Conservation (phyloP, 2,329 filamentous ascomycete species). For the Aspergillus puulaauensis region DNA sequence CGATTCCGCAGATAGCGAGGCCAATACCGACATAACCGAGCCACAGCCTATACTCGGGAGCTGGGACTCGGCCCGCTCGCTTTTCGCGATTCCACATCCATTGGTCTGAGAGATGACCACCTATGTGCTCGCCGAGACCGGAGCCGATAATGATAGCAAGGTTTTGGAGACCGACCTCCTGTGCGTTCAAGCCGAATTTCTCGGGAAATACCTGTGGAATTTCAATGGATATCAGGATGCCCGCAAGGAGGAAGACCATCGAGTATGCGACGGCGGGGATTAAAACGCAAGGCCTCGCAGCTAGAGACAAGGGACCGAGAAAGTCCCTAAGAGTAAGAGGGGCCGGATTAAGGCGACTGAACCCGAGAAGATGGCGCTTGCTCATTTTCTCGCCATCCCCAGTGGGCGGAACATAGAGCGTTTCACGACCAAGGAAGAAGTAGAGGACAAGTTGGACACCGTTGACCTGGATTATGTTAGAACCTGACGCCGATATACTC, state of each 20-base stretch:
- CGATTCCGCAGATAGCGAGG: too few species aligned
- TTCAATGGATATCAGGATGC: constrained; percentile 57
- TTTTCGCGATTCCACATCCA: constrained; percentile 24
- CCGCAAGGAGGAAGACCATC: constrained; percentile 58
- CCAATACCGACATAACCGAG: too few species aligned
- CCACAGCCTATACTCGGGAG: too few species aligned
- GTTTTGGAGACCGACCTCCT: constrained; percentile 61
- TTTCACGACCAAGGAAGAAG: too few species aligned
- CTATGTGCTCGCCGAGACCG: constrained; percentile 60
- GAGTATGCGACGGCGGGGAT: constrained; percentile 55
- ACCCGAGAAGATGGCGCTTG: too few species aligned
- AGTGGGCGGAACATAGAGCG: too few species aligned
- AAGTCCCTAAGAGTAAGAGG: constrained; percentile 53
- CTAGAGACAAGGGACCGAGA: constrained; percentile 49
- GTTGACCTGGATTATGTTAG: neutral
- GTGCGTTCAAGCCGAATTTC: constrained; percentile 57
- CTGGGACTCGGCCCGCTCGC: too few species aligned
- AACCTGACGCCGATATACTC: too few species aligned
- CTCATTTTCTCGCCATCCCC: too few species aligned
- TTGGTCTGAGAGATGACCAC: constrained; percentile 55
- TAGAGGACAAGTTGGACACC: too few species aligned
- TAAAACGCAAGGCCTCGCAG: constrained; percentile 47
- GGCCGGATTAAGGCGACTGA: constrained; percentile 19
- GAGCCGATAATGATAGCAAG: constrained; percentile 59
- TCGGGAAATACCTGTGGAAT: constrained; percentile 57